Base-by-base conservation (phyloP, 805 yeast species). In the Cyberlindnera sargentensis region DNA sequence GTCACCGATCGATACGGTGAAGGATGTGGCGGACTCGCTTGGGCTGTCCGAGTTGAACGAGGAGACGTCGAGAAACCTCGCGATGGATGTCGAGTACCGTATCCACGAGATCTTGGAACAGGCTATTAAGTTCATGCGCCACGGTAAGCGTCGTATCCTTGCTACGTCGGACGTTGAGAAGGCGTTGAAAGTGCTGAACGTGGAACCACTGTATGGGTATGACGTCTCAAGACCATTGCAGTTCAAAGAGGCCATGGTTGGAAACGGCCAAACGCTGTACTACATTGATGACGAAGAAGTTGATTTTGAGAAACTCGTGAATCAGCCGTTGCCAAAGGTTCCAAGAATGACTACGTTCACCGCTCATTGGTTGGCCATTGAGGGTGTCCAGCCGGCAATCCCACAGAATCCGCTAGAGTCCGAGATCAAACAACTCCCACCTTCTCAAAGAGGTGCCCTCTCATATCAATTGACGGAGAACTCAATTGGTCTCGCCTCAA, bases 61-160 rank as follows among this genome's bases (percentile, higher is more conserved):
- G 42, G 99, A 95, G 47, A 95, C 91, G 2, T 84, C 96, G 39
- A 86, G 88, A 58, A 87, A 93, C 49, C 68, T 93, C 48, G 98
- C 99, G 6, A 93, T 93, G 99, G 99, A 93, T 61, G 95, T 93
- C n/a, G 99, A 93, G 66, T 93, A 95, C 62, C 76, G 99, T 49
- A 86, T 93, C 51, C 91, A 91, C 62, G 98, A 93, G 65, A 85
- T 93, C 34, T 69, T 95, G 47, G 99, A 93, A 62, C 95, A 93
- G 51, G 98, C 99, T 23, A 79, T 84, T 44, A 93, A 93, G 63
- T 91, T 91, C 64, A 93, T 91, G 91, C 75, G 96, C 53, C 97
- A 93, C 63, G 80, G 93, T 27, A 91, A 90, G 63, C 71, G 98
- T 38, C 83, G 84, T 47, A 75, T 85, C 0, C 67, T 93, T 32